phyloP scores from a whole-genome alignment of 768 basidiomycete species.

The Psilocybe cubensis region DNA sequence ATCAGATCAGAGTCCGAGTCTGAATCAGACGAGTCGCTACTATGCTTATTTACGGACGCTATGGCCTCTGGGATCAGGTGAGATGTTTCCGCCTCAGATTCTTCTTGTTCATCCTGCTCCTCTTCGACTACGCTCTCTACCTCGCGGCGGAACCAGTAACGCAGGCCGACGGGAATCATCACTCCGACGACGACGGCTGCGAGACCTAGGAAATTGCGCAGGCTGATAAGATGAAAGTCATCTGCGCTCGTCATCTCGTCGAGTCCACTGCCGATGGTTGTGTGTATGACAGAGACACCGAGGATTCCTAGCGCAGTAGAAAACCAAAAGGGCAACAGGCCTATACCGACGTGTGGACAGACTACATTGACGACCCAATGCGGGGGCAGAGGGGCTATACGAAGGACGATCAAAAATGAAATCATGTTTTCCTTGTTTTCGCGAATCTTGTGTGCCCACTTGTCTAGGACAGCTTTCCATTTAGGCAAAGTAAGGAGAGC shows the following conservation, averaged over 20 bases:
- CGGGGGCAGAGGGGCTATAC: slow-evolving; percentile 92
- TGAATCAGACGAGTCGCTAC: slow-evolving; percentile 32
- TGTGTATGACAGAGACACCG: slow-evolving; percentile 92
- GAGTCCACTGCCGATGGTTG: slow-evolving; percentile 89
- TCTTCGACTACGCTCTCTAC: slow-evolving; percentile 45
- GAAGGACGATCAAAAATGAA: slow-evolving; percentile 92
- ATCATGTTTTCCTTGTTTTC: slow-evolving; percentile 84
- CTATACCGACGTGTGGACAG: slow-evolving; percentile 91
- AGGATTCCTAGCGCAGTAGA: slow-evolving; percentile 90
- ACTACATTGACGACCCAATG: slow-evolving; percentile 97
- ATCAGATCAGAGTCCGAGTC: slow-evolving; percentile 77
- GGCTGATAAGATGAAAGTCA: slow-evolving; percentile 93
- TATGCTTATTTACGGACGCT: slow-evolving; percentile 19
- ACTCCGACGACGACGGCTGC: slow-evolving; percentile 88
- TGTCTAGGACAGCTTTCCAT: slow-evolving; percentile 82
- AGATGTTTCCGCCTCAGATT: slow-evolving; percentile 21
- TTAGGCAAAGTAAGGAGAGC: slow-evolving; percentile 86
- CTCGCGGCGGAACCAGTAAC: slow-evolving; percentile 79
- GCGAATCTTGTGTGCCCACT: slow-evolving; percentile 79
- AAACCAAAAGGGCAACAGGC: slow-evolving; percentile 84
- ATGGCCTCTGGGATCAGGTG: slow-evolving; percentile 50
- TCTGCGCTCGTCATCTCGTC: slow-evolving; percentile 94
- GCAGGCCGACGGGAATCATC: slow-evolving; percentile 89
- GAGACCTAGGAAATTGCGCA: slow-evolving; percentile 86
- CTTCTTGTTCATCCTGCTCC: slow-evolving; percentile 29